phyloP scores from a whole-genome alignment of 805 yeast genomes.

The Yamadazyma sp. region DNA sequence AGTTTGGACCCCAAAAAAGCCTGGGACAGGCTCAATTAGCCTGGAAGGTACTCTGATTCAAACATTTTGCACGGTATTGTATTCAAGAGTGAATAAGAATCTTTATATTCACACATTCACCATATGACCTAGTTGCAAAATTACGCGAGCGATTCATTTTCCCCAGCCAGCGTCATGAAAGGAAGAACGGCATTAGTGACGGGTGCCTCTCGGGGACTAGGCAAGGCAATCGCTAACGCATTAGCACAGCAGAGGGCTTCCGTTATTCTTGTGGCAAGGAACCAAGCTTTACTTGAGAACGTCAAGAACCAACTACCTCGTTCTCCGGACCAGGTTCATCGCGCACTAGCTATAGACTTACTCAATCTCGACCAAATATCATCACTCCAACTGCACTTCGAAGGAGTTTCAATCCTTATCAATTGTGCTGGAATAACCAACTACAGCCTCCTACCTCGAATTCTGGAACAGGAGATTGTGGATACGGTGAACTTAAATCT shows the following conservation, averaged over 20 bases:
- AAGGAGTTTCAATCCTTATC: slow-evolving; percentile 38
- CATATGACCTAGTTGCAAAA: not conserved
- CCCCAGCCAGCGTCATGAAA: slow-evolving; percentile 3
- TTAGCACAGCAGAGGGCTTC: slow-evolving; percentile 33
- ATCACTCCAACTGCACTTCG: slow-evolving; percentile 1
- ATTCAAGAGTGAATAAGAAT: slow-evolving; percentile 26
- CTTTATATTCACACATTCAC: no score
- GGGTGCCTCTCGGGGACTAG: slow-evolving; percentile 43
- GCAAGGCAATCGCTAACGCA: slow-evolving; percentile 26
- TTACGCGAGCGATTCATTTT: not conserved
- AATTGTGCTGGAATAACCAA: slow-evolving; percentile 73
- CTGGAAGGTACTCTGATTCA: no score
- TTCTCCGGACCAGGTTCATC: slow-evolving; percentile 9
- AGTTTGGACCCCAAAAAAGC: no score
- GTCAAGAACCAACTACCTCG: slow-evolving; percentile 8
- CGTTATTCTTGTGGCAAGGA: slow-evolving; percentile 33
- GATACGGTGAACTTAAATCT: slow-evolving; percentile 56
- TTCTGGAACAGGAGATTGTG: slow-evolving; percentile 42
- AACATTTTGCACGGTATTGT: no score
- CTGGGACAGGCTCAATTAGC: no score
- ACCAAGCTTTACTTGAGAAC: slow-evolving; percentile 31
- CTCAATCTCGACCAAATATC: slow-evolving; percentile 5
- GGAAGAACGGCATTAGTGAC: slow-evolving; percentile 35
- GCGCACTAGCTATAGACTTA: slow-evolving; percentile 15
- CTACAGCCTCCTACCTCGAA: slow-evolving; percentile 46